A percentile compares a stretch with the other conserved stretches of the same genome.
phyloP scores from a whole-genome alignment of 768 basidiomycete genomes.

The Amanita exitialis region DNA sequence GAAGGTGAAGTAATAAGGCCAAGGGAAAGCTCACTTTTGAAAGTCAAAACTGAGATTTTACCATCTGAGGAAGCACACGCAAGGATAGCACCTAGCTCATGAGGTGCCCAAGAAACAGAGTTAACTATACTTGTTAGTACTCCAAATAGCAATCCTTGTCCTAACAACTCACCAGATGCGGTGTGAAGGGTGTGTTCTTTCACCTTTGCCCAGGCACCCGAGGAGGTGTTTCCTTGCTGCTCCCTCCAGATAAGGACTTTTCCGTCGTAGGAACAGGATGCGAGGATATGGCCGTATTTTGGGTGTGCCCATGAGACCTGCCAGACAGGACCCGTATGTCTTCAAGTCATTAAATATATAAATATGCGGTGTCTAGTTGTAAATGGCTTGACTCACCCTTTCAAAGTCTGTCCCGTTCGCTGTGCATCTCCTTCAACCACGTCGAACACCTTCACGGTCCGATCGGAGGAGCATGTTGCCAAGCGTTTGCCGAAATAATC shows the following conservation, averaged over 20 bases:
- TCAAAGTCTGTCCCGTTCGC: constrained; percentile 65
- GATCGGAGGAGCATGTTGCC: constrained; percentile 93
- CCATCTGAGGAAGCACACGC: constrained; percentile 97
- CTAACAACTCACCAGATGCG: constrained; percentile 67
- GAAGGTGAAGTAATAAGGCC: neutral
- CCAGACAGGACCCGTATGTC: constrained; percentile 97
- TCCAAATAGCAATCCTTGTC: neutral
- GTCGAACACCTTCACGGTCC: constrained; percentile 92
- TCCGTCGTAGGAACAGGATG: constrained; percentile 97
- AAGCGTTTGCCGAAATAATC: constrained; percentile 97
- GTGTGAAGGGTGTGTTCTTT: constrained; percentile 93
- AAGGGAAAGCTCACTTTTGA: constrained; percentile 65
- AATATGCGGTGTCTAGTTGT: neutral
- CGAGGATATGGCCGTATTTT: constrained; percentile 92
- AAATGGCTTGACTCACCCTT: constrained; percentile 46
- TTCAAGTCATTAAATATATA: constrained; percentile 18
- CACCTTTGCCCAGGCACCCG: constrained; percentile 80
- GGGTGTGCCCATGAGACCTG: constrained; percentile 98
- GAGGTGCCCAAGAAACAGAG: constrained; percentile 98
- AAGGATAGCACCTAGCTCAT: constrained; percentile 92
- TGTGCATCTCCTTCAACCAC: constrained; percentile 82
- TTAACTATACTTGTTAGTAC: constrained; percentile 52
- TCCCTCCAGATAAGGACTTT: constrained; percentile 99
- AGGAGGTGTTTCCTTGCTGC: constrained; percentile 42
- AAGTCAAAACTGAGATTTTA: constrained; percentile 90